A percentile compares a stretch with the other conserved stretches of the same genome.
Conservation (phyloP, 306 rosid genomes). For the Alnus rubra region DNA sequence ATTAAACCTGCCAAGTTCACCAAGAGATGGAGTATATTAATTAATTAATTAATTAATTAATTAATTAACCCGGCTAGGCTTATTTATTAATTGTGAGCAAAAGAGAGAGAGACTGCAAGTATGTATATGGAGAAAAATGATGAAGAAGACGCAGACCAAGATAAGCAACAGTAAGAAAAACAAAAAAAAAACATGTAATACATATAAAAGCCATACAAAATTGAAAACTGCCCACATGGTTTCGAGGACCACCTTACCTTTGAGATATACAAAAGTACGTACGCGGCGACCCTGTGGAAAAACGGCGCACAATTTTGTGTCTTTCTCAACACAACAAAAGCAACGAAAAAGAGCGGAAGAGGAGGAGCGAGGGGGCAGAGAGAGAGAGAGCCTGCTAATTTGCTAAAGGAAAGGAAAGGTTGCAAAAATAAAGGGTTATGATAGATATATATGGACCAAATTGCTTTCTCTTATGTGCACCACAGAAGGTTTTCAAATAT, state of each 20-base stretch:
- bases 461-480: not conserved
- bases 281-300: conserved; percentile 10
- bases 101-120: too few species aligned
- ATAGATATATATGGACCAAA: not conserved
- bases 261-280: not conserved
- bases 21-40: not conserved
- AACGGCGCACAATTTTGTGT: not conserved
- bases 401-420: not conserved
- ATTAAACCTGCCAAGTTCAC: not conserved
- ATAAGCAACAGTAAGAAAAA: not conserved
- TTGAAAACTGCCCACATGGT: not conserved
- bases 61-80: not conserved
- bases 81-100: too few species aligned
- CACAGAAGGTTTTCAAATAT: not conserved
- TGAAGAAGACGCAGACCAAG: too few species aligned
- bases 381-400: not conserved
- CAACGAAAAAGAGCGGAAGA: not conserved
- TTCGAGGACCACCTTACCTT: not conserved
- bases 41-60: not conserved
- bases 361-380: not conserved
- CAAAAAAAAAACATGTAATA: not conserved
- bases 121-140: too few species aligned
- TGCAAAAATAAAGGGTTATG: not conserved
- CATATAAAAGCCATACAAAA: not conserved
- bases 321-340: not conserved